Percentiles rank a stretch among this genome's conserved stretches.
Conservation (phyloP, 768 basidiomycete species). For the Phylloporus arenicola region DNA sequence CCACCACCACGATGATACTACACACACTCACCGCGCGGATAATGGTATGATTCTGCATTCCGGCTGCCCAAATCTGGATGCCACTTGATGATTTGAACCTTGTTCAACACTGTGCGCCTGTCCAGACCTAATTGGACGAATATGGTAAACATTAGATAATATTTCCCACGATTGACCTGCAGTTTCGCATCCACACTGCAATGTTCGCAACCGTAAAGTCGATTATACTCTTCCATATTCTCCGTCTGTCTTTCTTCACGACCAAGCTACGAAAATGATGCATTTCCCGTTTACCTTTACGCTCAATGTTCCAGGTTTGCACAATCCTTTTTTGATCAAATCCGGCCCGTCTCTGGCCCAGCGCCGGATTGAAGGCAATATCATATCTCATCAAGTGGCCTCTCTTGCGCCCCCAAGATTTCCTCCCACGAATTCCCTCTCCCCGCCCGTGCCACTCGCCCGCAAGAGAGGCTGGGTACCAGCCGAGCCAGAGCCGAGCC, state of each 20-base stretch:
- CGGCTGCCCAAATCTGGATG: no score
- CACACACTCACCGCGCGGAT: no score
- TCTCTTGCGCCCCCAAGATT: slow-evolving; percentile 18
- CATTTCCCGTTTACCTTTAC: slow-evolving; percentile 71
- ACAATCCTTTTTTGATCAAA: slow-evolving; percentile 54
- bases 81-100: no score
- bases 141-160: no score
- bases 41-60: no score
- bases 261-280: slow-evolving; percentile 33
- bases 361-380: slow-evolving; percentile 25
- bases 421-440: slow-evolving; percentile 13
- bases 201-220: no score
- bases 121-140: no score
- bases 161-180: no score
- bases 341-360: slow-evolving; percentile 14
- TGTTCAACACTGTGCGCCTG: no score
- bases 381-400: slow-evolving; percentile 17
- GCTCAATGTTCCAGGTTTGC: slow-evolving; percentile 56
- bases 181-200: no score
- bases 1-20: no score
- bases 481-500: slow-evolving; percentile 49
- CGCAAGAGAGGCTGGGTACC: slow-evolving; percentile 76
- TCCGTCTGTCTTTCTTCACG: slow-evolving; percentile 12
- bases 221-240: not conserved
- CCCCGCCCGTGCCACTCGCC: slow-evolving; percentile 38